Base-by-base conservation (phyloP, 2,329 filamentous ascomycete genomes). In the Knoxdaviesia proteae region DNA sequence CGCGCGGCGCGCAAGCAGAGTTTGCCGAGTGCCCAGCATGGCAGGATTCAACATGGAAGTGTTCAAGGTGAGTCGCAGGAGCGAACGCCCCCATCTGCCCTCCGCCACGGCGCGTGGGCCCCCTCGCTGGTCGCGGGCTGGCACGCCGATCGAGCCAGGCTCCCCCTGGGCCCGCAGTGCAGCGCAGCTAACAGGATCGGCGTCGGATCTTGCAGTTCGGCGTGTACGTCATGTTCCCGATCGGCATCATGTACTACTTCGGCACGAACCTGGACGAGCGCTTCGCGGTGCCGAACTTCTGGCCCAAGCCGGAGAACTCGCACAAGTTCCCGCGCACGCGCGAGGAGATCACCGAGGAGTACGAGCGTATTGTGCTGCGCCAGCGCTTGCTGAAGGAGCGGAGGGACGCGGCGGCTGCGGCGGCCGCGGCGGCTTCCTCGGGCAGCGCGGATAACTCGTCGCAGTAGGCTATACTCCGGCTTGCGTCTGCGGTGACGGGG, bases 181-280 rank as follows among this genome's bases (percentile, higher is more conserved):
- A 20, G 20, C 20, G 20, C 20, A 20, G 20, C 20, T 20, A 20
- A 20, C 20, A 20, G 20, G 20, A 20, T 20, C 20, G 20, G 20
- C 20, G 20, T 2, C 20, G 20, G 20, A 2, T 6, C 5, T 35
- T 38, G 44, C 48, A 94, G 88, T 98, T 98, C 61, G 87, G 88
- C 65, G 83, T 92, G 72, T 98, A 98, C 67, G 79, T 98, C 65
- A 80, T 94, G 71, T 98, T 98, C 63, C 90, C 90, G 11, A 96
- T 98, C 54, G 86, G 84, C 53, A 87, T 90, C 68, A 98, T 98
- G 90, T 96, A 92, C 70, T 98, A 98, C 68, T 98, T 96, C 61
- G 90, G 90, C 57, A 94, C 87, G 44, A 98, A 98, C 61, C 83
- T 98, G 56, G 90, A 98, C 62, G 72, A 80, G 50, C 80, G 84